Conservation (phyloP, 257 asterid species). For the Ilex aquifolium region DNA sequence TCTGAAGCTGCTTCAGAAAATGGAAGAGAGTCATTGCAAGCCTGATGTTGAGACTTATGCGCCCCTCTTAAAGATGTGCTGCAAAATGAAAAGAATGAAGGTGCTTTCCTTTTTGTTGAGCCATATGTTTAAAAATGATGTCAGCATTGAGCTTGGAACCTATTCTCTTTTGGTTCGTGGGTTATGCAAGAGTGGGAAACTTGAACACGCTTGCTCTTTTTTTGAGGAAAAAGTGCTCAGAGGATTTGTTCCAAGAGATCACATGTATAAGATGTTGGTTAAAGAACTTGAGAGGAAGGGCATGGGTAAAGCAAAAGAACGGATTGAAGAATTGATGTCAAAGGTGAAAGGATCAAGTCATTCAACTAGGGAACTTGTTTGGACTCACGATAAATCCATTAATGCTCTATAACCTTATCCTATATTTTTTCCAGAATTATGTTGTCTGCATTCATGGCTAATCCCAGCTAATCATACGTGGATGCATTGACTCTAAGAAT, state of each 20-base stretch:
- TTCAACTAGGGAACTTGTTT: slow-evolving; percentile 3
- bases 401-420: neutral
- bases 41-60: slow-evolving; percentile 62
- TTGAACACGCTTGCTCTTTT: slow-evolving; percentile 49
- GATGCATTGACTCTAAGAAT: no score
- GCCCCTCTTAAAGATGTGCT: slow-evolving; percentile 86
- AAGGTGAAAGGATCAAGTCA: slow-evolving; percentile 25
- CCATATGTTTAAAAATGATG: slow-evolving; percentile 73
- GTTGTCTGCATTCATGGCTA: no score
- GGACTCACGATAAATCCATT: slow-evolving; percentile 10
- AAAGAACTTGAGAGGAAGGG: slow-evolving; percentile 49
- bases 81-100: slow-evolving; percentile 67
- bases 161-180: slow-evolving; percentile 58
- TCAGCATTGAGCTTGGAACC: slow-evolving; percentile 61
- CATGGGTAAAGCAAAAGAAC: slow-evolving; percentile 36
- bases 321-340: slow-evolving; percentile 47
- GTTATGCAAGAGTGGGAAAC: slow-evolving; percentile 45
- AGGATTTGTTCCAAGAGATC: slow-evolving; percentile 61
- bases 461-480: no score
- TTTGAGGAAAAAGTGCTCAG: slow-evolving; percentile 60
- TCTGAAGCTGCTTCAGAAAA: slow-evolving; percentile 42
- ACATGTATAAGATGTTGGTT: slow-evolving; percentile 37
- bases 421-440: no score
- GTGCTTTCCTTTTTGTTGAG: slow-evolving; percentile 66
- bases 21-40: slow-evolving; percentile 62